Evolutionary conservation across 73 alveolate species (phyloP), one percentile per base, ranked within the genome.

Genomic region (Symbiodinium pilosum): DNA sequence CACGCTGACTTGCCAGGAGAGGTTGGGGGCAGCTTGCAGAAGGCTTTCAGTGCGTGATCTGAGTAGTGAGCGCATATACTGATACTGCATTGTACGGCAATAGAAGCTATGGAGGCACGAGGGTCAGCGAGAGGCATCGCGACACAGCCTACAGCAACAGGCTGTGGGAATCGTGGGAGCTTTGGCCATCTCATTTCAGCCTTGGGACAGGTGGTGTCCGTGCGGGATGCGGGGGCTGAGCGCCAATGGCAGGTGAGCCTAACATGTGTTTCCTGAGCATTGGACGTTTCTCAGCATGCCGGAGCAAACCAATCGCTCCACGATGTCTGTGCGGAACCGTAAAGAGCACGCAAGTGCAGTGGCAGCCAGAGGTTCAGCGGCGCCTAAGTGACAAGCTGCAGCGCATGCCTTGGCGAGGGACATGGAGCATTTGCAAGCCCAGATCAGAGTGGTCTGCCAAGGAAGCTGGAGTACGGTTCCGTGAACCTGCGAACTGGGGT

Each of bases 401-500:
- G 92, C 42, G 38, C 39, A 41, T 40, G 16, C 91, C 42, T 83
- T 24, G 20, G 91, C 12, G 5, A n/a, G n/a, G n/a, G 6, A 9
- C 59, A 47, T 14, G 59, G 14, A 47, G 59, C 21, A 6, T 9
- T 47, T 47, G 59, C 59, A 47, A 47, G 59, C 14, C 39, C 42
- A 6, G 18, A 75, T 75, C 5, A 12, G 34, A 7, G 24, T 36
- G 39, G 7, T n/a, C n/a, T 21, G n/a, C 21, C 51, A 43, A 88
- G 95, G 95, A 88, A 47, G 36, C 85, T 88, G 75, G 73, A 88
- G 86, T 54, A 56, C 71, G 73, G 73, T 24, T 83, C 95, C n/a
- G 95, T 88, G 95, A 36, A 51, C 36, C 44, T 64, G 47, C 95
- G 44, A 18, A 64, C 47, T 51, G 73, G 44, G 26, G 51, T 64